Percentiles rank a stretch among this genome's conserved stretches.
Evolutionary conservation across 495 filamentous ascomycete species (phyloP).

Genomic region (Acidomyces sp.): DNA sequence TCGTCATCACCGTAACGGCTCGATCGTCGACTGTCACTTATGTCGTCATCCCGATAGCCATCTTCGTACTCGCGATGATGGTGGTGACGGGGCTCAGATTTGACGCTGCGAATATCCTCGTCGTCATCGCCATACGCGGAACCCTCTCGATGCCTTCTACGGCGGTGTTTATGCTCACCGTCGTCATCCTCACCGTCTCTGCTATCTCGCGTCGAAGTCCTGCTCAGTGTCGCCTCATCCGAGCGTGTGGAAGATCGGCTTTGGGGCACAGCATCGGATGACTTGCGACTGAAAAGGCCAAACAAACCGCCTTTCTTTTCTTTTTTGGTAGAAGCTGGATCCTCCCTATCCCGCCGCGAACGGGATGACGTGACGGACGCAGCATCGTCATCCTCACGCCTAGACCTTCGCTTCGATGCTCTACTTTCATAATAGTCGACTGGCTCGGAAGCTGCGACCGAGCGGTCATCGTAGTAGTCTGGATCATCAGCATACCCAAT

Average conservation of each 20-base stretch:
- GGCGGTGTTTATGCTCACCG: conserved; percentile 23
- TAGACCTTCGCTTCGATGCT: conserved; percentile 19
- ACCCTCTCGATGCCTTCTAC: conserved; percentile 25
- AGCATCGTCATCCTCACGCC: conserved; percentile 24
- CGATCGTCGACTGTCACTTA: conserved; percentile 4
- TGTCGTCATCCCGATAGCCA: conserved; percentile 1
- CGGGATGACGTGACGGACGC: conserved; percentile 23
- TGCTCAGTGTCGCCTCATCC: conserved; percentile 11
- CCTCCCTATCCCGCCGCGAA: conserved; percentile 21
- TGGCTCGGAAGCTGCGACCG: conserved; percentile 25
- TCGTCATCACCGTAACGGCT: conserved; percentile 14
- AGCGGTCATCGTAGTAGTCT: conserved; percentile 15
- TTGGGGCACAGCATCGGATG: conserved; percentile 17
- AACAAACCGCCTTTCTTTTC: conserved; percentile 31
- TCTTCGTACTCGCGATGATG: conserved; percentile 4
- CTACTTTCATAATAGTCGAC: conserved; percentile 22
- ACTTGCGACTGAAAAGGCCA: conserved; percentile 26
- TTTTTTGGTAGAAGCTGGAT: conserved; percentile 20
- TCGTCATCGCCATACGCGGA: conserved; percentile 22
- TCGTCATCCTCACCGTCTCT: conserved; percentile 16
- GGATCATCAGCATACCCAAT: conserved; percentile 1
- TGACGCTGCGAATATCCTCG: conserved; percentile 6
- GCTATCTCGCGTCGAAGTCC: conserved; percentile 12
- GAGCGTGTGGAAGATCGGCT: conserved; percentile 8
- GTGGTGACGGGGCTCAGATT: conserved; percentile 1